phyloP scores from a whole-genome alignment of 805 yeast genomes.

The Yarrowia alimentaria region DNA sequence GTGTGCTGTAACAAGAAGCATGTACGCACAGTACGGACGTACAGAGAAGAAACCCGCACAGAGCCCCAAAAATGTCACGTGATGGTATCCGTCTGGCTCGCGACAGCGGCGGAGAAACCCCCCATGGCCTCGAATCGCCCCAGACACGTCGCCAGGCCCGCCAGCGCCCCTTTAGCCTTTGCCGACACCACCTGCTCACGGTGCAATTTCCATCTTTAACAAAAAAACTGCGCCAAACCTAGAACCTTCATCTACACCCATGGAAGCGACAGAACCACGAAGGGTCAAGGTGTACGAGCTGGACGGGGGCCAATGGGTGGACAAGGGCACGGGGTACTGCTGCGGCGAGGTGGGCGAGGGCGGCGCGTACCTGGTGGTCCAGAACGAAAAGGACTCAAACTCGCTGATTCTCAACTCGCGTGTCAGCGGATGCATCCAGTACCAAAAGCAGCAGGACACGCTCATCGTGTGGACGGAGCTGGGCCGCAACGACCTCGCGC shows the following conservation, averaged over 20 bases:
- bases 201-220: not conserved
- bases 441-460: conserved; percentile 92
- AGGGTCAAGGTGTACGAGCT: conserved; percentile 89
- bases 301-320: conserved; percentile 81
- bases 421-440: conserved; percentile 74
- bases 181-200: too few relatives aligned
- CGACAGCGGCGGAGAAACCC: too few relatives aligned
- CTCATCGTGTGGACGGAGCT: conserved; percentile 89
- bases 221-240: not conserved
- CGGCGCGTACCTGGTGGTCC: conserved; percentile 51
- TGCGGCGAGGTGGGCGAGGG: conserved; percentile 63
- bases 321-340: conserved; percentile 89
- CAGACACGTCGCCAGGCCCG: too few relatives aligned
- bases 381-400: conserved; percentile 64
- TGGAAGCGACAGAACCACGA: conserved; percentile 48
- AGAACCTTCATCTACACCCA: not conserved
- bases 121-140: too few relatives aligned
- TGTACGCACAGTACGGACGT: too few relatives aligned
- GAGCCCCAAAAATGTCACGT: too few relatives aligned
- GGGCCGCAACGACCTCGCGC: conserved; percentile 68
- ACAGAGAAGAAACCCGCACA: too few relatives aligned
- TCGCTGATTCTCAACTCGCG: conserved; percentile 58
- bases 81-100: too few relatives aligned
- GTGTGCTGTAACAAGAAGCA: too few relatives aligned
- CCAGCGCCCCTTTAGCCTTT: too few relatives aligned